Evolutionary conservation across 192 early-diverging fungal species (phyloP).

Genomic region (Gaertneriomyces sp.): DNA sequence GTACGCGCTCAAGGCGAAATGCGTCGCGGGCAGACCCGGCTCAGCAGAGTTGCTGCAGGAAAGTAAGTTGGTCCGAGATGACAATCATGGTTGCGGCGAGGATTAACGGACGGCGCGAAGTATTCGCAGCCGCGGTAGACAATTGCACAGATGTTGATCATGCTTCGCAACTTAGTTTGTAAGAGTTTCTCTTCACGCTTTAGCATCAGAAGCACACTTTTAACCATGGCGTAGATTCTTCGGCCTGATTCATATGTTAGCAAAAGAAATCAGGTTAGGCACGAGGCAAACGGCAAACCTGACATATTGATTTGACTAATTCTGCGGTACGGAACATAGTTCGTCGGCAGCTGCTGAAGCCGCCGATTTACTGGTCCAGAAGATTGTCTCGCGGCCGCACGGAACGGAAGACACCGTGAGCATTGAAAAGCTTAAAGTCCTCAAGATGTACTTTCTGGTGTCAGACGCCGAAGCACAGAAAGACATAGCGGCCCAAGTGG

Average conservation of each 20-base stretch:
- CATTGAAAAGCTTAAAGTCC: constrained; percentile 14
- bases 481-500: constrained; percentile 3
- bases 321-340: not conserved
- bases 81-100: not conserved
- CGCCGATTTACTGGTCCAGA: constrained; percentile 1
- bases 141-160: not conserved
- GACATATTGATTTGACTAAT: too few species aligned
- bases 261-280: constrained; percentile 7
- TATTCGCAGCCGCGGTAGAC: not conserved
- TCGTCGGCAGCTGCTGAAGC: not conserved
- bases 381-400: not conserved
- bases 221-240: constrained; percentile 1
- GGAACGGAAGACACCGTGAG: too few species aligned
- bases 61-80: not conserved
- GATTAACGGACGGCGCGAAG: not conserved
- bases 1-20: constrained; percentile 13
- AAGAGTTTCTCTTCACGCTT: too few species aligned
- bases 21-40: not conserved
- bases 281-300: not conserved
- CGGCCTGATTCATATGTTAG: constrained; percentile 23
- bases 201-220: too few species aligned
- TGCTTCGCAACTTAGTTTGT: too few species aligned
- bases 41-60: not conserved
- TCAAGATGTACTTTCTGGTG: constrained; percentile 18
- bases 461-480: not conserved